Evolutionary conservation across 2,329 filamentous ascomycete genomes (phyloP).

Genomic region (Trichoderma sp.): DNA sequence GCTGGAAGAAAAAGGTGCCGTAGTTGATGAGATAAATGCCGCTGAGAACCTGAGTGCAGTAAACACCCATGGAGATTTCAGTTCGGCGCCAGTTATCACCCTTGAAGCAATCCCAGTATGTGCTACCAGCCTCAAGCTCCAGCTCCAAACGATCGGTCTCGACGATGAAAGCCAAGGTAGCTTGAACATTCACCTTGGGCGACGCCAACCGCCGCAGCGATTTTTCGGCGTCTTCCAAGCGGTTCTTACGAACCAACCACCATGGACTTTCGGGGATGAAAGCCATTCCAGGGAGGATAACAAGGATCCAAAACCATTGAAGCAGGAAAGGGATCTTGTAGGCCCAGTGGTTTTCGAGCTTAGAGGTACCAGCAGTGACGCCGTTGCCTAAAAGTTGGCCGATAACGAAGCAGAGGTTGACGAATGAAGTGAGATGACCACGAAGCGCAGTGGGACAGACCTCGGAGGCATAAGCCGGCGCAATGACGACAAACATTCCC

Average conservation of each 20-base stretch:
- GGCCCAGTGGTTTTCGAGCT: conserved; percentile 53
- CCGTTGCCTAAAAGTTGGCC: conserved; percentile 39
- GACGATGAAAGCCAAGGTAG: conserved; percentile 68
- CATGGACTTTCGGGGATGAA: conserved; percentile 10
- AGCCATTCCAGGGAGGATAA: neutral
- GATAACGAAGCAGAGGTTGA: conserved; percentile 47
- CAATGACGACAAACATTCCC: conserved; percentile 46
- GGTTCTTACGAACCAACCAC: conserved; percentile 18
- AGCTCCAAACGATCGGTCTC: conserved; percentile 48
- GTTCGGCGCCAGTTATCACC: conserved; percentile 49
- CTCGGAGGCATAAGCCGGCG: conserved; percentile 47
- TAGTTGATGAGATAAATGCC: conserved; percentile 44
- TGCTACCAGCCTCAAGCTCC: conserved; percentile 39
- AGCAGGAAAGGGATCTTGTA: conserved; percentile 47
- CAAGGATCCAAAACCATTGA: conserved; percentile 1
- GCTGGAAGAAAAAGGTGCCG: conserved; percentile 51
- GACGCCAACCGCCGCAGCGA: conserved; percentile 39
- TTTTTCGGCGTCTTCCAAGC: conserved; percentile 31
- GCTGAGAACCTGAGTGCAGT: conserved; percentile 42
- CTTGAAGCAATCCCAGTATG: conserved; percentile 50
- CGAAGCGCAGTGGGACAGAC: conserved; percentile 45
- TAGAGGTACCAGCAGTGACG: conserved; percentile 24
- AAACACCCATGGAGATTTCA: conserved; percentile 48
- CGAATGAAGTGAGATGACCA: conserved; percentile 43
- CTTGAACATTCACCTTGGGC: conserved; percentile 43